A percentile compares a stretch with the other conserved stretches of the same genome.
phyloP scores from a whole-genome alignment of 2,329 filamentous ascomycete species.

The Claviceps humidiphila region DNA sequence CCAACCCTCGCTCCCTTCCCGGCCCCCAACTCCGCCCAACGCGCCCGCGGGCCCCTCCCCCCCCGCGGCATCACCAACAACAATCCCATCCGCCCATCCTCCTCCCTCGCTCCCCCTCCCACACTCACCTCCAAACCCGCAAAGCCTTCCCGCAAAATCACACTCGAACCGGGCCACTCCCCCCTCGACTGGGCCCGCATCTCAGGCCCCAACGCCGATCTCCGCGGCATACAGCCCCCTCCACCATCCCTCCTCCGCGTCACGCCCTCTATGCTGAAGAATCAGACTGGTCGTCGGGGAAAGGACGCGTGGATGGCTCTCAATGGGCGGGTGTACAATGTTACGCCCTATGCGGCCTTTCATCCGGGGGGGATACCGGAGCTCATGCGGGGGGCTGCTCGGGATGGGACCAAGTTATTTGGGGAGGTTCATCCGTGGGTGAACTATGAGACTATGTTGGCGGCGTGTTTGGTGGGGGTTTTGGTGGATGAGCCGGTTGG shows the following conservation, averaged over 20 bases:
- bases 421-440: conserved; percentile 59
- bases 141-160: conserved; percentile 56
- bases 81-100: conserved; percentile 11
- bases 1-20: conserved; percentile 33
- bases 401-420: conserved; percentile 50
- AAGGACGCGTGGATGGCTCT: conserved; percentile 84
- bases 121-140: conserved; percentile 37
- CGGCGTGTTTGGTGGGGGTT: conserved; percentile 48
- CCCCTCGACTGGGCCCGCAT: conserved; percentile 92
- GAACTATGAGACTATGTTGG: conserved; percentile 58
- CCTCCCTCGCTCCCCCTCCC: conserved; percentile 42
- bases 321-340: conserved; percentile 85
- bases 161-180: conserved; percentile 80
- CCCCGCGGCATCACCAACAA: conserved; percentile 22
- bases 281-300: conserved; percentile 69
- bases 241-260: conserved; percentile 52
- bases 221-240: conserved; percentile 45
- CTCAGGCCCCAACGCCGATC: conserved; percentile 47
- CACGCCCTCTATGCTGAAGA: conserved; percentile 65
- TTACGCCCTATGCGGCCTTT: conserved; percentile 77
- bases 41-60: conserved; percentile 29
- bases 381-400: conserved; percentile 48
- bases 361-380: conserved; percentile 80
- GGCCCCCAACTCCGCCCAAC: conserved; percentile 37
- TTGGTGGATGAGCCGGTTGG: conserved; percentile 42